Conservation (phyloP, 805 yeast genomes). For the Kuraishia hungarica region DNA sequence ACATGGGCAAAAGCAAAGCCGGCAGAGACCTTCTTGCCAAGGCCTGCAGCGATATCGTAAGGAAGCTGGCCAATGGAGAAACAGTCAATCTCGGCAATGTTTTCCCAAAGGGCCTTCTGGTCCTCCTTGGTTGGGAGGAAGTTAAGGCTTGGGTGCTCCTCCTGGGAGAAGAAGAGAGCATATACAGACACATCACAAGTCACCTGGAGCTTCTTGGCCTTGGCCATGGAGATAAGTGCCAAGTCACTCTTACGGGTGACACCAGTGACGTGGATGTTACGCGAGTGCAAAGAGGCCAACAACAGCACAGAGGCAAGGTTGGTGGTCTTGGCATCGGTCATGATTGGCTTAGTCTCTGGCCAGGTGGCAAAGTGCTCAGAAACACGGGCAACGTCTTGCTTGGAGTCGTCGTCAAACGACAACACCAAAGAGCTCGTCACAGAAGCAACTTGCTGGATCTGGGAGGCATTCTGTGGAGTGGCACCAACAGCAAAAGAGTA, state of each 20-base stretch:
- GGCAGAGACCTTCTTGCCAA: constrained; percentile 50
- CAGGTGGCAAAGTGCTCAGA: constrained; percentile 74
- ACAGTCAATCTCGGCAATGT: constrained; percentile 66
- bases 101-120: constrained; percentile 76
- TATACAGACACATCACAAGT: constrained; percentile 86
- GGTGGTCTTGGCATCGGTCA: constrained; percentile 88
- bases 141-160: constrained; percentile 59
- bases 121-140: constrained; percentile 78
- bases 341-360: constrained; percentile 78
- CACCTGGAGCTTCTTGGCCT: constrained; percentile 70
- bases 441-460: constrained; percentile 51
- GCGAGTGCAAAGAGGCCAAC: constrained; percentile 78
- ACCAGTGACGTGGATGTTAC: constrained; percentile 83
- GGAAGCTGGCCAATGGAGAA: constrained; percentile 83
- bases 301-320: constrained; percentile 88
- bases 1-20: constrained; percentile 79
- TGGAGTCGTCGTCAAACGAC: constrained; percentile 67
- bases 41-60: constrained; percentile 56
- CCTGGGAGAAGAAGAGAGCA: constrained; percentile 67
- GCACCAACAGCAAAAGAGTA: constrained; percentile 81
- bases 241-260: constrained; percentile 77
- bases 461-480: constrained; percentile 56
- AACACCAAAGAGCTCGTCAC: constrained; percentile 74
- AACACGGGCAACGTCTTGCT: constrained; percentile 66
- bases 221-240: constrained; percentile 76